Evolutionary conservation across 495 filamentous ascomycete genomes (phyloP), one percentile per base, ranked within the genome.

Genomic region (Talaromyces adpressus): DNA sequence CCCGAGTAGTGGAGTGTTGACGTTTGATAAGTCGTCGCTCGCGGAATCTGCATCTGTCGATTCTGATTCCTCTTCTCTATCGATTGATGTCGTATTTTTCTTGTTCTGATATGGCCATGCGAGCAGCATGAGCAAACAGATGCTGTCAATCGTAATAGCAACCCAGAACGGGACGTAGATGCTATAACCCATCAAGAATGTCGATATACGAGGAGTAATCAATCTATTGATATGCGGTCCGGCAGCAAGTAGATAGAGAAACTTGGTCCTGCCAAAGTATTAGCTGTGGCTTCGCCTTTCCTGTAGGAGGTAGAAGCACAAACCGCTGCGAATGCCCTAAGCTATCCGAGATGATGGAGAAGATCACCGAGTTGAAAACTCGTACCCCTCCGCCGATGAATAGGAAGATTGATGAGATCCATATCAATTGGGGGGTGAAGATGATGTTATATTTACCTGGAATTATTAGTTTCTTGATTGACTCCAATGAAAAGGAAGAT

Each of bases 351-450:
- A 41, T 41, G 11, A 68, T 64, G 16, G 64, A 64, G 22, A 68
- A 70, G 12, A 64, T 62, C 63, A 68, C 68, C 23, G 66, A 59
- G 14, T 69, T 69, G 5, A 64, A 62, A 4, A 68, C 62, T 23
- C 63, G 60, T 18, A 66, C 63, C n/a, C 67, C 68, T 39, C 68
- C 68, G 18, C 68, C 68, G 34, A 70, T 41, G 41, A 63, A 68
- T 1, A 68, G 63, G 52, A 70, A 70, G 23, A 63, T 14, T 22
- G 68, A 64, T 41, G 68, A 70, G 2, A 59, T 60, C 68, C 68
- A 70, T 16, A 54, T 18, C 51, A 54, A 11, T 0, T 6, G 51
- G 1, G 51, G 51, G 4, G 51, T 11, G 25, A 54, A 54, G 12
- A 54, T 29, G 1, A 23, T 27, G 20, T 22, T 22, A 11, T 23